A percentile compares a stretch with the other conserved stretches of the same genome.
Evolutionary conservation across 139 green algal species (phyloP).

Genomic region (Closterium sp.): DNA sequence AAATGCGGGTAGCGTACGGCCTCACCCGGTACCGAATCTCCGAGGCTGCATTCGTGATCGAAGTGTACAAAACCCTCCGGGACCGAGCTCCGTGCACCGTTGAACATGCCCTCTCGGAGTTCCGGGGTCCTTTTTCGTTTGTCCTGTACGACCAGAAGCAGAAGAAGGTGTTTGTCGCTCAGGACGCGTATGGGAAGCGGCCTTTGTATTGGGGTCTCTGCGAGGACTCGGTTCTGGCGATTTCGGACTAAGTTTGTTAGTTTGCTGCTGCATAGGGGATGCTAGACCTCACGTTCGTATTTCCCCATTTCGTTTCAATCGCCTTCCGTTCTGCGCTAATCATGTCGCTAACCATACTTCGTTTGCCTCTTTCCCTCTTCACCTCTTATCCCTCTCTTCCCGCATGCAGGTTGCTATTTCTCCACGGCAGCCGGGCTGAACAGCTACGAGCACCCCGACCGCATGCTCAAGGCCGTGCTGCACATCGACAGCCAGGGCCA

Average conservation of each 20-base stretch:
- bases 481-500: constrained; percentile 34
- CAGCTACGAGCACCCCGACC: constrained; percentile 13
- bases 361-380: neutral
- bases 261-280: too few relatives aligned
- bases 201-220: constrained; percentile 20
- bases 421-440: constrained; percentile 6
- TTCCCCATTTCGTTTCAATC: neutral
- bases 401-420: constrained; percentile 27
- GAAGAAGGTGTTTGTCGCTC: constrained; percentile 28
- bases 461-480: constrained; percentile 13
- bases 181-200: constrained; percentile 3
- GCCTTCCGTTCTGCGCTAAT: neutral
- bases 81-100: constrained; percentile 13
- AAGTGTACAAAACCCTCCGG: constrained; percentile 22
- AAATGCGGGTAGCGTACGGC: constrained; percentile 20
- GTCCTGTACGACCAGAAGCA: constrained; percentile 14
- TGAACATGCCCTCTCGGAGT: constrained; percentile 23
- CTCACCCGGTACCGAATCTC: neutral
- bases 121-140: constrained; percentile 30
- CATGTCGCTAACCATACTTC: neutral
- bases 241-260: constrained; percentile 18
- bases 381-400: too few relatives aligned
- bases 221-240: neutral
- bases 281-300: neutral
- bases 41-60: constrained; percentile 10